These are phyloP conservation scores for Ophiostoma australiae DNA, from an alignment of 2,329 filamentous ascomycete species.

Conservation along the genomic window DNA sequence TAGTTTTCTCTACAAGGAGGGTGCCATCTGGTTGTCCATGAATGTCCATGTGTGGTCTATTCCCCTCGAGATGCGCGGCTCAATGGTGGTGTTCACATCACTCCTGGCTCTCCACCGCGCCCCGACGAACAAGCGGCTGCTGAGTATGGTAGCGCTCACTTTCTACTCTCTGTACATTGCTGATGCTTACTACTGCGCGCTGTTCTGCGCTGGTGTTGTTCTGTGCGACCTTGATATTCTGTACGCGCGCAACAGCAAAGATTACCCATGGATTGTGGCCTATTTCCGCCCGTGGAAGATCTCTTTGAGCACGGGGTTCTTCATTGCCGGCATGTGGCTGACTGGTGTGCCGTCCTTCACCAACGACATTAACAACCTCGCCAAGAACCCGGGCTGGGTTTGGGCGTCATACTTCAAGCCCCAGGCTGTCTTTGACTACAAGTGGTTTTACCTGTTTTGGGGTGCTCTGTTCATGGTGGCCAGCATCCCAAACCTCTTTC, in stretches of 20 bases:
- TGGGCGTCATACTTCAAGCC: slow-evolving; percentile 58
- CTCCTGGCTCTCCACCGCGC: slow-evolving; percentile 54
- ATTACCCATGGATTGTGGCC: slow-evolving; percentile 48
- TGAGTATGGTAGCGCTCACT: slow-evolving; percentile 49
- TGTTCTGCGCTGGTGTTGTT: slow-evolving; percentile 59
- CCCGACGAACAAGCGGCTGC: slow-evolving; percentile 50
- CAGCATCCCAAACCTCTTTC: slow-evolving; percentile 53
- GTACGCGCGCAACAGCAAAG: slow-evolving; percentile 37
- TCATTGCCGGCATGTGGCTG: slow-evolving; percentile 51
- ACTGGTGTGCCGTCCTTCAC: slow-evolving; percentile 56
- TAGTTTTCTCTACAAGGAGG: slow-evolving; percentile 59
- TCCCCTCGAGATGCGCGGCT: slow-evolving; percentile 59
- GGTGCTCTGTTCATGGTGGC: slow-evolving; percentile 54
- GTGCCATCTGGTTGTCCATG: slow-evolving; percentile 54
- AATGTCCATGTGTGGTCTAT: slow-evolving; percentile 61
- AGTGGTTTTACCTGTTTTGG: slow-evolving; percentile 64
- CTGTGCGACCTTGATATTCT: slow-evolving; percentile 58
- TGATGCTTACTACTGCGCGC: slow-evolving; percentile 58
- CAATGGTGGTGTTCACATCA: slow-evolving; percentile 56
- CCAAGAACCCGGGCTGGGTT: slow-evolving; percentile 55
- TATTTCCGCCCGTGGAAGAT: slow-evolving; percentile 45
- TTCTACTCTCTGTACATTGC: slow-evolving; percentile 64
- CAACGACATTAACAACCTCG: slow-evolving; percentile 45
- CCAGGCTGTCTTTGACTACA: slow-evolving; percentile 60
- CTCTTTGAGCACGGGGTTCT: slow-evolving; percentile 48